A percentile compares a stretch with the other conserved stretches of the same genome.
phyloP scores from a whole-genome alignment of 345 rosid species.

The Dimocarpus longan region DNA sequence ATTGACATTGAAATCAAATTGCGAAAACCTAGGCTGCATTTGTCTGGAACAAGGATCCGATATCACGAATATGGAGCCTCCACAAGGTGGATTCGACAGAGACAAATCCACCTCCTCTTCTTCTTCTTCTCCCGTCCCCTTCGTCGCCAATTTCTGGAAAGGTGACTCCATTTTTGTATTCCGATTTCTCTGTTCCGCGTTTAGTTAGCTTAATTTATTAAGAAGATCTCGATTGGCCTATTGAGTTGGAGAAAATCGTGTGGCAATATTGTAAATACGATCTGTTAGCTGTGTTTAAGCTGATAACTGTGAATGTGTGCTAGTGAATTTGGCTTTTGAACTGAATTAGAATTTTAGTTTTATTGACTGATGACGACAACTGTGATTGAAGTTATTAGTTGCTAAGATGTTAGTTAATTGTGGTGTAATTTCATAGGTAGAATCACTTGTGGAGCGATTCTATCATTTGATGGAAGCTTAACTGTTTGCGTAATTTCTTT shows the following conservation, averaged over 20 bases:
- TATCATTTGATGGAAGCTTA: neutral
- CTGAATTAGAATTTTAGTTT: neutral
- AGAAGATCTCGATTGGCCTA: neutral
- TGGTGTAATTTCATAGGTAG: neutral
- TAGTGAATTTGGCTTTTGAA: neutral
- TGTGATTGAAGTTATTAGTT: slow-evolving; percentile 4
- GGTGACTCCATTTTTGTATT: slow-evolving; percentile 39
- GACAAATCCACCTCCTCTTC: slow-evolving; percentile 55
- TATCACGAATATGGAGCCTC: slow-evolving; percentile 57
- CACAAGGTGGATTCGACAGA: slow-evolving; percentile 74
- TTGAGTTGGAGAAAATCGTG: neutral
- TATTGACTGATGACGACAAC: neutral
- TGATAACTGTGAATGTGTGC: neutral
- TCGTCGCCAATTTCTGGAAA: slow-evolving; percentile 90
- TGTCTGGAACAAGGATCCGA: slow-evolving; percentile 20
- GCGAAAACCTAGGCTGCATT: slow-evolving; percentile 22
- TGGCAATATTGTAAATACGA: neutral
- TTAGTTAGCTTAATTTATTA: neutral
- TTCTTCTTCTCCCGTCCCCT: slow-evolving; percentile 70
- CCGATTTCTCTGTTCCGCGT: neutral
- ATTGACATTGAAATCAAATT: neutral
- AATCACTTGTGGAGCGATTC: slow-evolving; percentile 8
- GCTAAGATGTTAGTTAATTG: neutral
- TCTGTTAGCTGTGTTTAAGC: neutral
- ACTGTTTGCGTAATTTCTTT: neutral